These are phyloP conservation scores for Pyrenochaeta sp. DNA, from an alignment of 2,329 filamentous ascomycete genomes.

Conservation along the genomic window DNA sequence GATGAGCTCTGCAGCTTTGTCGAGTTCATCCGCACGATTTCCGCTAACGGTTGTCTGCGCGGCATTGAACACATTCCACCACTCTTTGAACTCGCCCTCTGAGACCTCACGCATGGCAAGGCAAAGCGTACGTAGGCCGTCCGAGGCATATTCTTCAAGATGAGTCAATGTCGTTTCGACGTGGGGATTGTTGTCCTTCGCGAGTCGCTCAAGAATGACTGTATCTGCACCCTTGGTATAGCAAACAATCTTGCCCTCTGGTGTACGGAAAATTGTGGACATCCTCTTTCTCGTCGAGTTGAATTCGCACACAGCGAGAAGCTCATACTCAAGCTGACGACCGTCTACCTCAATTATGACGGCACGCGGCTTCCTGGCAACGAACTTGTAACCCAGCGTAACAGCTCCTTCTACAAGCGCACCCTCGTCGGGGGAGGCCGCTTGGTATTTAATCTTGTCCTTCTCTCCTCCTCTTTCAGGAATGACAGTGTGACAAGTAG, in stretches of 20 bases:
- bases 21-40: slow-evolving; percentile 90
- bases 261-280: slow-evolving; percentile 96
- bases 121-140: slow-evolving; percentile 93
- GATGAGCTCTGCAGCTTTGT: slow-evolving; percentile 96
- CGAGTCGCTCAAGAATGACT: slow-evolving; percentile 91
- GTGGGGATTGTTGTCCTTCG: slow-evolving; percentile 77
- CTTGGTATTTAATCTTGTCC: slow-evolving; percentile 93
- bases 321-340: slow-evolving; percentile 78
- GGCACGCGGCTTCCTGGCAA: slow-evolving; percentile 84
- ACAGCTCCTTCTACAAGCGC: slow-evolving; percentile 94
- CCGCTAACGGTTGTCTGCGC: slow-evolving; percentile 90
- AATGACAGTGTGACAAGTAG: slow-evolving; percentile 97
- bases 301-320: slow-evolving; percentile 97
- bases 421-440: slow-evolving; percentile 94
- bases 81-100: slow-evolving; percentile 87
- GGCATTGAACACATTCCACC: slow-evolving; percentile 84
- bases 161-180: slow-evolving; percentile 91
- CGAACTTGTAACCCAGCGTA: slow-evolving; percentile 85
- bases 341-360: slow-evolving; percentile 84
- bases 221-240: slow-evolving; percentile 98
- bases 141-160: slow-evolving; percentile 97
- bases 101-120: slow-evolving; percentile 92
- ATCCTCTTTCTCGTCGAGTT: slow-evolving; percentile 97
- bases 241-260: slow-evolving; percentile 90
- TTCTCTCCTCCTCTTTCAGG: slow-evolving; percentile 85